Base-by-base conservation (phyloP, 441 rosid species). In the Theobroma grandiflorum region DNA sequence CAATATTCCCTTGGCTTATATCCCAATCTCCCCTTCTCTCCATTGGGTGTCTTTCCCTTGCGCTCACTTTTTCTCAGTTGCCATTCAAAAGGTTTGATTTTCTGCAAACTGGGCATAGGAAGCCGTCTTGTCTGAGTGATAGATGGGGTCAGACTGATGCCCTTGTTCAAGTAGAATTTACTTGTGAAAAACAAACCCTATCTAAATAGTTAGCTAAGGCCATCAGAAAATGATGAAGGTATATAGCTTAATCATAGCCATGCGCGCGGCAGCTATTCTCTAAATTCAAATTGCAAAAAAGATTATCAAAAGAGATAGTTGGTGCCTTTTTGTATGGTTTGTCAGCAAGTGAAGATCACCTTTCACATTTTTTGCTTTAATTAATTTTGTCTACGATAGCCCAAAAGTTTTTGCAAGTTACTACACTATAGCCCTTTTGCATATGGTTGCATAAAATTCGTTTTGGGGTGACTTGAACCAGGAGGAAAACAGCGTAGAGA, bases 81-180 rank as follows among this genome's bases (percentile, higher is more conserved):
- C 31, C 16, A 2, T 53, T 18, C 18, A 10, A 72, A 53, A 35
- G 16, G 10, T 52, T 0, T 35, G 31, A 8, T 72, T 53, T 33
- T 71, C 33, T 72, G 75, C 75, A 72, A 52, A 72, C 49, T 9
- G 52, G 38, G 16, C 35, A 62, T 31, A 37, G 76, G 64, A 14
- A 55, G 11, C 64, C 33, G 55, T 72, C 64, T 55, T 72, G 63
- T 38, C 33, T 18, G 47, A 53, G 45, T 33, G 18, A 9, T 53
- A 18, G 4, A 49, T 42, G 18, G 72, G 45, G 62, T 52, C 75
- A 35, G 16, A 71, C 61, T 31, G 52, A n/a, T 40, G 6, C 8
- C 3, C n/a, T 62, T 18, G 33, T 16, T 50, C 33, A 52, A 31
- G 22, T 15, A 71, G 43, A 71, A 33, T 50, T 33, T 22, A 37